These are phyloP conservation scores for Aeschynomene evenia DNA, from an alignment of 306 rosid species.

Conservation along the genomic window DNA sequence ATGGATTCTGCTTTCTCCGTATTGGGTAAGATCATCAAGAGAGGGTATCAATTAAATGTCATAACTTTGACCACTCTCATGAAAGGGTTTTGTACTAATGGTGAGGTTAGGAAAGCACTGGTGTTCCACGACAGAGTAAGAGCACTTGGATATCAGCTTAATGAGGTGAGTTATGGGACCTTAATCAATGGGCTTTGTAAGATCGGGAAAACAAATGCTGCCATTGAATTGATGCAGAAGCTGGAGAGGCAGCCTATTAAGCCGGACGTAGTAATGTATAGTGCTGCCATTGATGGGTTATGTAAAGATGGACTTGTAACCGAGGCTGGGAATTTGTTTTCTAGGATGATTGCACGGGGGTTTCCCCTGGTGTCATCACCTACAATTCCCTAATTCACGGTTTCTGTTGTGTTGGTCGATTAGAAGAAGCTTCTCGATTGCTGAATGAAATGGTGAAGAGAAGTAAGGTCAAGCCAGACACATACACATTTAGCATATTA, in stretches of 20 bases:
- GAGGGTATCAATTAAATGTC: neutral
- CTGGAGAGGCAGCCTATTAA: neutral
- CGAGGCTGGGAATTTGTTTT: neutral
- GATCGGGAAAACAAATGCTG: neutral
- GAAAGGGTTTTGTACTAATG: slow-evolving; percentile 2
- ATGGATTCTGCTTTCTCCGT: neutral
- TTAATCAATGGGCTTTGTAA: neutral
- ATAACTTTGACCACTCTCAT: neutral
- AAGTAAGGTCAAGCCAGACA: neutral
- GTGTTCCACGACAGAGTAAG: neutral
- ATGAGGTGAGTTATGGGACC: neutral
- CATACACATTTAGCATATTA: neutral
- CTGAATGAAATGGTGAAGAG: neutral
- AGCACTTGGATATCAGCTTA: neutral
- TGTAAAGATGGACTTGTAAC: neutral
- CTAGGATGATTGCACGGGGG: neutral
- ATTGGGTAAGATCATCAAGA: neutral
- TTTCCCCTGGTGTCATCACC: neutral
- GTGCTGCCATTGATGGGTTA: neutral
- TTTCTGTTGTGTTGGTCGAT: neutral
- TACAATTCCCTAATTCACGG: neutral
- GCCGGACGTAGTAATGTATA: neutral
- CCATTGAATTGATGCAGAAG: neutral
- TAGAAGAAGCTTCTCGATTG: neutral
- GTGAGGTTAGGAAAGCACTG: neutral